Conservation (phyloP, 176 grass and related monocot genomes). For the Aegilops tauschii region DNA sequence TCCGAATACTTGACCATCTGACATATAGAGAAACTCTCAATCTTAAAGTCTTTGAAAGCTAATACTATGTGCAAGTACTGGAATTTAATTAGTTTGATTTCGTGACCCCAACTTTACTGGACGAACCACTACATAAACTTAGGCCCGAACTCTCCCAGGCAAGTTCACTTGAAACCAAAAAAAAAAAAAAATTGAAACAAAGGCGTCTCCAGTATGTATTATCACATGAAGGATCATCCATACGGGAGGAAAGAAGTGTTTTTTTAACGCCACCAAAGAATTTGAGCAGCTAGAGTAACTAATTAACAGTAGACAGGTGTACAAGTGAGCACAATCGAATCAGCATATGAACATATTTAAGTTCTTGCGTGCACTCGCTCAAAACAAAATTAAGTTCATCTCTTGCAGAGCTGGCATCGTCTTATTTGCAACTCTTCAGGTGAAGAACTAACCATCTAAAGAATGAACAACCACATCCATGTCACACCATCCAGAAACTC, state of each 20-base stretch:
- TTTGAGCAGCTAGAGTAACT: neutral
- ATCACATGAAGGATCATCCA: neutral
- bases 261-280: neutral
- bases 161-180: neutral
- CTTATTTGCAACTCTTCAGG: neutral
- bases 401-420: neutral
- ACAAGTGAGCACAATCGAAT: neutral
- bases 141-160: neutral
- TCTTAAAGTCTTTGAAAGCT: too few species aligned
- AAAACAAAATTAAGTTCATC: neutral
- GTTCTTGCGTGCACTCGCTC: neutral
- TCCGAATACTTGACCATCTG: slow-evolving; percentile 11
- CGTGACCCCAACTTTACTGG: neutral
- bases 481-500: neutral
- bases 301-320: neutral
- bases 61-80: neutral
- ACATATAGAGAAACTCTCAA: neutral
- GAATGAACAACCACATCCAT: neutral
- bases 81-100: neutral
- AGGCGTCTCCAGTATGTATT: neutral
- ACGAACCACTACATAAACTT: neutral
- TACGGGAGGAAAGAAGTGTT: neutral
- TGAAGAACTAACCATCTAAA: neutral
- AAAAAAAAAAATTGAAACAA: neutral
- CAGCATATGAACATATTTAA: neutral